Evolutionary conservation across 2,329 filamentous ascomycete genomes (phyloP).

Genomic region (Penicillium sp.): DNA sequence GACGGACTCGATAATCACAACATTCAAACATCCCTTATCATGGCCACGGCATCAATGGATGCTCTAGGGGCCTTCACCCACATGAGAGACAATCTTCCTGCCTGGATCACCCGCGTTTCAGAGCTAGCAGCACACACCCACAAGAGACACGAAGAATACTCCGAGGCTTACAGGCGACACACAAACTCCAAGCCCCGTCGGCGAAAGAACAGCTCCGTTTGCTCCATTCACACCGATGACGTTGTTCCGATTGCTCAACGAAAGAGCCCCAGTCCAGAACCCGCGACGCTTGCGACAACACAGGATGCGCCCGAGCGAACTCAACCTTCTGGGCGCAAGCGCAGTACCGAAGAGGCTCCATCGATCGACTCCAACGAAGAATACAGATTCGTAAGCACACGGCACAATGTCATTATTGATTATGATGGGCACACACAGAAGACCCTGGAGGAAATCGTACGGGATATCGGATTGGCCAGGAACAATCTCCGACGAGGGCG

Average conservation of each 20-base stretch:
- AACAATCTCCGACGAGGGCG: conserved; percentile 85
- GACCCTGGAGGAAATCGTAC: conserved; percentile 76
- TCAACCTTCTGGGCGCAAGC: conserved; percentile 31
- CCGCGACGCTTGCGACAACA: background rate
- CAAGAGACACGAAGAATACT: conserved; percentile 43
- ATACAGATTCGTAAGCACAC: conserved; percentile 59
- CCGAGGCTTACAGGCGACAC: conserved; percentile 41
- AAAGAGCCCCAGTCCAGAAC: conserved; percentile 13
- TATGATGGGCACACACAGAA: conserved; percentile 86
- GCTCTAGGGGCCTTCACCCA: conserved; percentile 45
- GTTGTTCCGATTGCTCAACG: conserved; percentile 20
- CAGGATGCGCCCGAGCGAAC: conserved; percentile 10
- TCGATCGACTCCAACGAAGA: conserved; percentile 34
- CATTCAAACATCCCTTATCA: conserved; percentile 1
- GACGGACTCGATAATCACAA: background rate
- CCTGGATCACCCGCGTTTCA: conserved; percentile 44
- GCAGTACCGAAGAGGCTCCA: conserved; percentile 31
- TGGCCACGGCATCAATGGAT: conserved; percentile 34
- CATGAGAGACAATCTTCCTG: conserved; percentile 44
- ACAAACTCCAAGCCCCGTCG: conserved; percentile 30
- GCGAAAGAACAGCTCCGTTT: conserved; percentile 43
- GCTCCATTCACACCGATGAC: conserved; percentile 40
- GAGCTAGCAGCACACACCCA: conserved; percentile 42
- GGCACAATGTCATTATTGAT: conserved; percentile 79
- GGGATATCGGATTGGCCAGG: conserved; percentile 72